Base-by-base conservation (phyloP, 192 early-diverging fungal species). In the Linderina pennispora region DNA sequence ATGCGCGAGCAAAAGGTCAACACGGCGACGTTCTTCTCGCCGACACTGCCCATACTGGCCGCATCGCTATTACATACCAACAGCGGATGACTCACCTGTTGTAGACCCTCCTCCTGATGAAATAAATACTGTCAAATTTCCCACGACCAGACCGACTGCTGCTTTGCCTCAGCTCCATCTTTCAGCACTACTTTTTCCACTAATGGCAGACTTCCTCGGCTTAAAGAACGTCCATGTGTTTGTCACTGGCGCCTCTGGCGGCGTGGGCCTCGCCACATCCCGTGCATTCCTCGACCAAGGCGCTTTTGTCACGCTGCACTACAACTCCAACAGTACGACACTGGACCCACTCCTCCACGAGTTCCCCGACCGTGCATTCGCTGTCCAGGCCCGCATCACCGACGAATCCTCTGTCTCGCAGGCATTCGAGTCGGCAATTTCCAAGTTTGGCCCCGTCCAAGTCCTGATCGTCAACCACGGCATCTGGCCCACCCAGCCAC, bases 161-260 rank as follows among this genome's bases (percentile, higher is more conserved):
- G n/a, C n/a, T n/a, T n/a, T n/a, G n/a, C n/a, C n/a, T n/a, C n/a
- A n/a, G n/a, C n/a, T n/a, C n/a, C n/a, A n/a, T n/a, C n/a, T n/a
- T n/a, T n/a, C n/a, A n/a, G n/a, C n/a, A n/a, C n/a, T n/a, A n/a
- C n/a, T n/a, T n/a, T n/a, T n/a, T n/a, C n/a, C n/a, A n/a, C n/a
- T n/a, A 31, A 60, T 60, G 58, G 11, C 43, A 2, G 44, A 60
- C 40, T 51, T 57, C 44, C 37, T 65, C 50, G 60, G 45, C 22
- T 46, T 69, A 23, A 40, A 64, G 22, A 48, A 53, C 39, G 54
- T 53, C 13, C 77, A 79, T 36, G 74, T 78, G 10, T 39, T 78
- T 43, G 56, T 82, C 3, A 82, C 80, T 20, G 80, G 80, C 7
- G 80, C 80, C 3, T 61, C 54, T 8, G 80, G 80, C 15, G 80